phyloP scores from a whole-genome alignment of 371 early-diverging fungal species.

The Mycotypha africana region DNA sequence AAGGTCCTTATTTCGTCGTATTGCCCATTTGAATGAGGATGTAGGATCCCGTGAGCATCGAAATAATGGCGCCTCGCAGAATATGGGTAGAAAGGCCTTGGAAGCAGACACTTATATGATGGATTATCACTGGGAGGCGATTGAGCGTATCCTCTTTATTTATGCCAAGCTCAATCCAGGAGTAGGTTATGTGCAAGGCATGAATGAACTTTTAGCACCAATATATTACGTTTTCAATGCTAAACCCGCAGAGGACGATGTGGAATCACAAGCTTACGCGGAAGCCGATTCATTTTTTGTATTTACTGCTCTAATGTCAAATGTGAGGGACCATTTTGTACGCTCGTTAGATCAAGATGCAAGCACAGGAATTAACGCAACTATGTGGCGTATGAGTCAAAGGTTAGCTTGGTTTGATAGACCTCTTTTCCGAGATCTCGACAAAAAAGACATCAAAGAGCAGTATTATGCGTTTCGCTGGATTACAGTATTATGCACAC shows the following conservation, averaged over 20 bases:
- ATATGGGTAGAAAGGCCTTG: conserved; percentile 6
- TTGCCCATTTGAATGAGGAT: conserved; percentile 59
- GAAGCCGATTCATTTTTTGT: conserved; percentile 87
- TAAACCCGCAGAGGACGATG: conserved; percentile 38
- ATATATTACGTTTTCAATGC: conserved; percentile 76
- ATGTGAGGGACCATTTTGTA: conserved; percentile 79
- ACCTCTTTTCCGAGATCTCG: conserved; percentile 59
- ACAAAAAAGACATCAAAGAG: conserved; percentile 66
- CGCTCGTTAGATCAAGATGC: conserved; percentile 59
- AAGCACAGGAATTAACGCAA: conserved; percentile 58
- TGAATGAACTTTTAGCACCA: conserved; percentile 85
- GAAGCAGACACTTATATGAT: conserved; percentile 24
- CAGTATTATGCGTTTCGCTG: conserved; percentile 84
- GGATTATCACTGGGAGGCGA: conserved; percentile 81
- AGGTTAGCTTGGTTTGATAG: conserved; percentile 54
- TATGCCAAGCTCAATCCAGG: conserved; percentile 85
- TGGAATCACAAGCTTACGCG: conserved; percentile 61
- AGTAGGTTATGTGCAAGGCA: conserved; percentile 86
- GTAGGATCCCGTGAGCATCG: conserved; percentile 45
- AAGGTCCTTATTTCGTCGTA: conserved; percentile 59
- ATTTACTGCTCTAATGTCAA: conserved; percentile 68
- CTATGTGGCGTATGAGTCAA: conserved; percentile 55
- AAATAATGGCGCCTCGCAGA: conserved; percentile 12
- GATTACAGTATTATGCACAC: conserved; percentile 78
- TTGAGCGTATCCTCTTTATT: conserved; percentile 78